These are phyloP conservation scores for Trichoderma breve DNA, from an alignment of 2,329 filamentous ascomycete species.

Conservation along the genomic window DNA sequence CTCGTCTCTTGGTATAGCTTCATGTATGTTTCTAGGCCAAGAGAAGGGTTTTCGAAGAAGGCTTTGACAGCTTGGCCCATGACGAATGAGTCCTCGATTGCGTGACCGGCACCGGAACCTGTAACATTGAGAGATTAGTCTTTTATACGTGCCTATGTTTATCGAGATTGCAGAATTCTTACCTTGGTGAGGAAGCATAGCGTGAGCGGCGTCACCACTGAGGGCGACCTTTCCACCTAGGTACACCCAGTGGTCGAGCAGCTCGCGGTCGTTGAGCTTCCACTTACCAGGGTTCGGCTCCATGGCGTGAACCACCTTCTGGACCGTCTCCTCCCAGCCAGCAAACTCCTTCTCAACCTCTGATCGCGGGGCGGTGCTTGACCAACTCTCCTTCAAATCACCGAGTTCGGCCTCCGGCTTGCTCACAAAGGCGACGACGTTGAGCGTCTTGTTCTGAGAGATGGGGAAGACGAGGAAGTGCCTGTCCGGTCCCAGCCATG, in stretches of 20 bases:
- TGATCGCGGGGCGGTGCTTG: not conserved
- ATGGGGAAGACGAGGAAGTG: constrained; percentile 17
- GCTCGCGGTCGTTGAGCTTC: constrained; percentile 14
- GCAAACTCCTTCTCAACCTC: constrained; percentile 10
- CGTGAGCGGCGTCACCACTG: constrained; percentile 9
- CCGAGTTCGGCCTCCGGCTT: not conserved
- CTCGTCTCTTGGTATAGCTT: constrained; percentile 12
- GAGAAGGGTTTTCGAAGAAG: constrained; percentile 6
- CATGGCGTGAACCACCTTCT: constrained; percentile 10
- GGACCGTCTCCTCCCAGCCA: constrained; percentile 10
- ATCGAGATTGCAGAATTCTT: not conserved
- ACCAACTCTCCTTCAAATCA: constrained; percentile 1
- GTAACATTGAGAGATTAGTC: not conserved
- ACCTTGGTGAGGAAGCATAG: constrained; percentile 17
- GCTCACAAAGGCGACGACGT: constrained; percentile 9
- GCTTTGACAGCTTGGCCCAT: constrained; percentile 15
- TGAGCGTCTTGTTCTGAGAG: constrained; percentile 9
- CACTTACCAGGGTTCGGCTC: constrained; percentile 7
- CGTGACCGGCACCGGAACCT: constrained; percentile 14
- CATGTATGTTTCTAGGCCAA: constrained; percentile 11
- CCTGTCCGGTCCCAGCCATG: not conserved
- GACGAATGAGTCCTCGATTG: constrained; percentile 15
- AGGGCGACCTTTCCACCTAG: not conserved
- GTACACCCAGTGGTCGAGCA: constrained; percentile 7
- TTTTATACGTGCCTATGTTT: not conserved